These are phyloP conservation scores for Solanum tarapatanum DNA, from an alignment of 257 asterid genomes.

Conservation along the genomic window DNA sequence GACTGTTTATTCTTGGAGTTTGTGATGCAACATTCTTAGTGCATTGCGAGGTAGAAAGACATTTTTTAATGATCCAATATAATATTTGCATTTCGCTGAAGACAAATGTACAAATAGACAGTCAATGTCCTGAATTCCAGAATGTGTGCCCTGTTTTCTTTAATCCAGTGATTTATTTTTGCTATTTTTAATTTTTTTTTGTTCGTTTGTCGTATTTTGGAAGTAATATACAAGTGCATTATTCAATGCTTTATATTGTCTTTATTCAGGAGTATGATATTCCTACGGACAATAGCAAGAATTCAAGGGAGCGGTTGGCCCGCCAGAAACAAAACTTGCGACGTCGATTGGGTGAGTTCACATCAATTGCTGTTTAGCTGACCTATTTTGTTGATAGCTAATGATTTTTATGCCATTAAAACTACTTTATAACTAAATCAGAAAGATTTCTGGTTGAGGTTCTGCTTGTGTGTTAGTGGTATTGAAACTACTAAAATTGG, in stretches of 20 bases:
- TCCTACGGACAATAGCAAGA: conserved; percentile 67
- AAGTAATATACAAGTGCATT: background rate
- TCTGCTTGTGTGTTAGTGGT: background rate
- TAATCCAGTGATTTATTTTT: background rate
- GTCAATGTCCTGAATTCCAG: background rate
- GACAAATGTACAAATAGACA: background rate
- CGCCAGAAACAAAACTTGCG: conserved; percentile 88
- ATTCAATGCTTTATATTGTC: conserved; percentile 1
- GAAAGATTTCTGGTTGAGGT: background rate
- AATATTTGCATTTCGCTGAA: background rate
- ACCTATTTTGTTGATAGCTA: background rate
- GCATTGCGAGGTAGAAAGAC: background rate
- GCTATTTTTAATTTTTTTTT: background rate
- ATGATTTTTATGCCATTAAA: background rate
- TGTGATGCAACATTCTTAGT: background rate
- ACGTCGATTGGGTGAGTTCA: conserved; percentile 78
- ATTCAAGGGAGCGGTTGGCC: conserved; percentile 78
- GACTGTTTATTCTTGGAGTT: background rate
- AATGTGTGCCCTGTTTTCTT: background rate
- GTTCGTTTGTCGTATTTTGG: background rate
- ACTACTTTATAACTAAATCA: background rate
- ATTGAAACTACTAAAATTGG: background rate
- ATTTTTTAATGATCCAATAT: background rate
- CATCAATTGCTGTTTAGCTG: background rate
- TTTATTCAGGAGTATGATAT: conserved; percentile 77